A percentile compares a stretch with the other conserved stretches of the same genome.
Conservation (phyloP, 2,329 filamentous ascomycete species). For the Gyromitra esculenta region DNA sequence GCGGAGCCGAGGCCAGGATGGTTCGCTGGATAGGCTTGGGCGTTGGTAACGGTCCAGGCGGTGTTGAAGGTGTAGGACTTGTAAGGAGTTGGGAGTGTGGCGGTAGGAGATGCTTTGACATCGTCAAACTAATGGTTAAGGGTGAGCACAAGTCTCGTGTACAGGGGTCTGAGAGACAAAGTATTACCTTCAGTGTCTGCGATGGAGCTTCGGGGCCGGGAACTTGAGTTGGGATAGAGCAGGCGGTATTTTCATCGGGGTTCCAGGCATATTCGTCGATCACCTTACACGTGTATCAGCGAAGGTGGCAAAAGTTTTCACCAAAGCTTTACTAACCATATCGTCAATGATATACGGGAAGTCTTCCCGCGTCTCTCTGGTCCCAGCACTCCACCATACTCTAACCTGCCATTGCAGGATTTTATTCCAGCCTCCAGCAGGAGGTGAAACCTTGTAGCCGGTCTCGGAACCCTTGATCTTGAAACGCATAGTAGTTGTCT, state of each 20-base stretch:
- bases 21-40: not conserved
- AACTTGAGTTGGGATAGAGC: conserved; percentile 13
- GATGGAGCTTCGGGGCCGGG: conserved; percentile 16
- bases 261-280: conserved; percentile 34
- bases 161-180: not conserved
- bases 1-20: not conserved
- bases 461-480: conserved; percentile 31
- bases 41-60: conserved; percentile 25
- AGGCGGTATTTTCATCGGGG: conserved; percentile 15
- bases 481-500: conserved; percentile 36
- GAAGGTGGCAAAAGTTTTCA: not conserved
- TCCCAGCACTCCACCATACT: conserved; percentile 23
- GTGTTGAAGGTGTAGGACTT: conserved; percentile 29
- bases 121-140: conserved; percentile 28
- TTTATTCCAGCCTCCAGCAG: conserved; percentile 12
- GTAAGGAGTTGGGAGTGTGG: conserved; percentile 21
- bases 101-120: conserved; percentile 6
- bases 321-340: conserved; percentile 16
- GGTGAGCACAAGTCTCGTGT: conserved; percentile 3
- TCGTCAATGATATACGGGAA: conserved; percentile 40
- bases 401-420: conserved; percentile 40
- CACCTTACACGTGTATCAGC: conserved; percentile 21
- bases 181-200: conserved; percentile 31
- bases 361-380: conserved; percentile 21
- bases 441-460: conserved; percentile 30